Percentiles rank a stretch among this genome's conserved stretches.
Conservation (phyloP, 2,329 filamentous ascomycete genomes). For the Penicillium janthinellum region DNA sequence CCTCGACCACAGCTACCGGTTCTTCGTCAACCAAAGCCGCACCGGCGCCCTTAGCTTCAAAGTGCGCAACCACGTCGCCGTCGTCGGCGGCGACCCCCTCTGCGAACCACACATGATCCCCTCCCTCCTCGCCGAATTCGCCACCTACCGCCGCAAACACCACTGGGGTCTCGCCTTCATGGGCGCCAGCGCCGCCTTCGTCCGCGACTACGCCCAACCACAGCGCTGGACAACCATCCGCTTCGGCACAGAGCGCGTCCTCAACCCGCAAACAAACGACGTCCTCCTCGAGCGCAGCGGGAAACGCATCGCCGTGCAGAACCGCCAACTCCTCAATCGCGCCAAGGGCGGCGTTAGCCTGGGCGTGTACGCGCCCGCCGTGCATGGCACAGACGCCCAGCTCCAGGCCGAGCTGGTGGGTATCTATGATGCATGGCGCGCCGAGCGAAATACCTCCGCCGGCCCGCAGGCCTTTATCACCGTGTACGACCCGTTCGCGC, state of each 20-base stretch:
- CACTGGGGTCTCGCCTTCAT: conserved; percentile 40
- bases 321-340: conserved; percentile 40
- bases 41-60: conserved; percentile 45
- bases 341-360: conserved; percentile 38
- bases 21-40: conserved; percentile 42
- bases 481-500: conserved; percentile 44
- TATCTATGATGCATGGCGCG: conserved; percentile 45
- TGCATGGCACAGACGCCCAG: conserved; percentile 30
- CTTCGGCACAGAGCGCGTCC: conserved; percentile 43
- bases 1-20: conserved; percentile 44
- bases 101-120: conserved; percentile 32
- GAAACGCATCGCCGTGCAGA: conserved; percentile 43
- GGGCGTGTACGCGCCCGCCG: conserved; percentile 38
- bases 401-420: conserved; percentile 37
- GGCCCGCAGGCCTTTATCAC: conserved; percentile 45
- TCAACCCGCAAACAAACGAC: conserved; percentile 45
- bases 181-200: conserved; percentile 40
- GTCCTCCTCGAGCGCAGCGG: conserved; percentile 39
- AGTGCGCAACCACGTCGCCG: conserved; percentile 38
- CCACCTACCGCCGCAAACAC: conserved; percentile 33
- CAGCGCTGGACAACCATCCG: conserved; percentile 40
- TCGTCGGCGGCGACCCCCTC: conserved; percentile 46
- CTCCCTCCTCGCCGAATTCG: conserved; percentile 40
- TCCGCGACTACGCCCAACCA: conserved; percentile 29
- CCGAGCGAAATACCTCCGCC: conserved; percentile 34